Percentiles rank a stretch among this genome's conserved stretches.
Evolutionary conservation across 805 yeast genomes (phyloP).

Genomic region (Zygosaccharomyces siamensis): DNA sequence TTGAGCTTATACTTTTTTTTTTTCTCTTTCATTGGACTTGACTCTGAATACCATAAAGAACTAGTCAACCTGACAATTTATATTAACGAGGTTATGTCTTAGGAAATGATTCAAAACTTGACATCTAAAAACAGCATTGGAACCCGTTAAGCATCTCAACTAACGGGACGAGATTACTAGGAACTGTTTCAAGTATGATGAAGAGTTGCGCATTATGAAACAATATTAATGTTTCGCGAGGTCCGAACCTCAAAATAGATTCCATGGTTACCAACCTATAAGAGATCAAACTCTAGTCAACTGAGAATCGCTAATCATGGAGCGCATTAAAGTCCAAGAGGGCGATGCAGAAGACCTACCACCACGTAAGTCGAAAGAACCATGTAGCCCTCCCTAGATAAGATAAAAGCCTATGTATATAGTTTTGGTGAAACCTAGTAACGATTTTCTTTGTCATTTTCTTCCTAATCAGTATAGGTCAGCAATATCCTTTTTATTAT

Average conservation of each 20-base stretch:
- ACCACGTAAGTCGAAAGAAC: background rate
- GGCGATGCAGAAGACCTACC: background rate
- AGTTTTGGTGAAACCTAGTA: background rate
- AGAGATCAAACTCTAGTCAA: background rate
- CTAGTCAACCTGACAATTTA: background rate
- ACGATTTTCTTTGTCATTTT: conserved; percentile 1
- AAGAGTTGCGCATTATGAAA: conserved; percentile 2
- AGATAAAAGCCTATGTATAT: conserved; percentile 3
- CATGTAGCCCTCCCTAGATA: background rate
- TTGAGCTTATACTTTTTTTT: too few species aligned
- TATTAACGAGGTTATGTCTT: conserved; percentile 1
- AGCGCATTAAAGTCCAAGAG: background rate
- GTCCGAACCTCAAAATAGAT: conserved; percentile 6
- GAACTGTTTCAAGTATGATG: conserved; percentile 6
- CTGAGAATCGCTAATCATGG: background rate
- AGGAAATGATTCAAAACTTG: background rate
- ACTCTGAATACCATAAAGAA: background rate
- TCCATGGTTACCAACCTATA: conserved; percentile 1
- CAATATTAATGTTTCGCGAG: conserved; percentile 4
- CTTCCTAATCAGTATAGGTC: conserved; percentile 9
- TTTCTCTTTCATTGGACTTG: background rate
- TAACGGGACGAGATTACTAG: background rate
- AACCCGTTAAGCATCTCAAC: background rate
- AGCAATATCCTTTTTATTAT: conserved; percentile 11
- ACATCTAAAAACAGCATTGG: background rate